Percentiles rank a stretch among this genome's conserved stretches.
Conservation (phyloP, 371 early-diverging fungal genomes). For the Saksenaea vasiformis region DNA sequence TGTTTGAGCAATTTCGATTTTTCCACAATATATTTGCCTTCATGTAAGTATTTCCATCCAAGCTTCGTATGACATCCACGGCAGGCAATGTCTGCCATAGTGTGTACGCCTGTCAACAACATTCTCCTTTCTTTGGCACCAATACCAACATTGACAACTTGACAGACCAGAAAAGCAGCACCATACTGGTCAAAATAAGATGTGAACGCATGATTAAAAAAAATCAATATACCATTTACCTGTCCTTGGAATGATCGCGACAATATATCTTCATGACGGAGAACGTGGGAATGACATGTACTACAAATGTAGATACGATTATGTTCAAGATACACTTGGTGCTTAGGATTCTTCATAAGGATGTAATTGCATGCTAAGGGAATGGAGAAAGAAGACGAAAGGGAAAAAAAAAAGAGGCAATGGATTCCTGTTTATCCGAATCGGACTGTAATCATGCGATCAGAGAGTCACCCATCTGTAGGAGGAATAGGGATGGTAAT, state of each 20-base stretch:
- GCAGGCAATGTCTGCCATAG: constrained; percentile 67
- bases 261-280: constrained; percentile 57
- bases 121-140: constrained; percentile 57
- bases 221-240: not conserved
- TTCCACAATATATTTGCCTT: constrained; percentile 71
- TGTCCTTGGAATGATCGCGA: constrained; percentile 46
- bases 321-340: constrained; percentile 37
- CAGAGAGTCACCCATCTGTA: not conserved
- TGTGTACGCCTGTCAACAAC: constrained; percentile 75
- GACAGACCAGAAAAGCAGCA: constrained; percentile 60
- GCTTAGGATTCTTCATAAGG: not conserved
- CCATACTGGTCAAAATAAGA: constrained; percentile 57
- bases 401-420: not conserved
- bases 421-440: constrained; percentile 3
- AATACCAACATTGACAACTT: constrained; percentile 54
- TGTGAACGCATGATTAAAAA: not conserved
- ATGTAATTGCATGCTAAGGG: not conserved
- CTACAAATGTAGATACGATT: constrained; percentile 57
- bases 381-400: not conserved
- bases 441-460: not conserved
- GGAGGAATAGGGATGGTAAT: not conserved
- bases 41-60: constrained; percentile 79
- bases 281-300: constrained; percentile 63
- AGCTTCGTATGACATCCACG: constrained; percentile 53
- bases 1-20: constrained; percentile 18